Base-by-base conservation (phyloP, 257 asterid species). In the Agastache rugosa region DNA sequence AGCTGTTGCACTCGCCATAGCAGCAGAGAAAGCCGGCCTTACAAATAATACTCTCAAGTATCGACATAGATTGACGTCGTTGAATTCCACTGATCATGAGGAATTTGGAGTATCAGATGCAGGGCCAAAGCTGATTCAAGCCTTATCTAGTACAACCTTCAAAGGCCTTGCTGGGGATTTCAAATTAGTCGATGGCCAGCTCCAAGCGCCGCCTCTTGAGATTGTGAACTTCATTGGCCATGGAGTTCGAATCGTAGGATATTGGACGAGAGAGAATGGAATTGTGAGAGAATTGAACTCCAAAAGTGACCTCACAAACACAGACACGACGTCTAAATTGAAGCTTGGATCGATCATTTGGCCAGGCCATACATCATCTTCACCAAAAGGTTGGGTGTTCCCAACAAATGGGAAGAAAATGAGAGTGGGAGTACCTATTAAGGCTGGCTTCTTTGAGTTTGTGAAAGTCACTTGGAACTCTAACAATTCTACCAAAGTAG, bases 141-240 rank as follows among this genome's bases (percentile, higher is more conserved):
- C 84, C 25, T 74, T 89, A 45, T 78, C 67, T 31, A 62, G 56
- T 25, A 71, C 71, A 6, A 69, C 68, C 22, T 85, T 85, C 75
- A 75, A n/a, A 14, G 95, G 95, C 62, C 76, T 89, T 23, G 56
- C 83, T 37, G 90, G 92, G 11, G 74, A 77, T 1, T 87, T 87
- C 27, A 47, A 68, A 19, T 62, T 87, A 41, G 65, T 73, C 16
- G 53, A 76, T 58, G 89, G 92, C 10, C 83, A 85, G 71, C 73
- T 83, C 62, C 78, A 83, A 11, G 19, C 86, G 47, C 79, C 84
- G 12, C 70, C 83, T 10, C 58, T 78, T 58, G 77, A 84, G 81
- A 84, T 87, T 66, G 67, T 89, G 37, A 87, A 89, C 59, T 56
- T 89, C 37, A 74, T 77, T 53, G 88, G 81, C 12, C 70, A 73